These are phyloP conservation scores for Simplicillium aogashimaense DNA, from an alignment of 2,329 filamentous ascomycete species.

Conservation along the genomic window DNA sequence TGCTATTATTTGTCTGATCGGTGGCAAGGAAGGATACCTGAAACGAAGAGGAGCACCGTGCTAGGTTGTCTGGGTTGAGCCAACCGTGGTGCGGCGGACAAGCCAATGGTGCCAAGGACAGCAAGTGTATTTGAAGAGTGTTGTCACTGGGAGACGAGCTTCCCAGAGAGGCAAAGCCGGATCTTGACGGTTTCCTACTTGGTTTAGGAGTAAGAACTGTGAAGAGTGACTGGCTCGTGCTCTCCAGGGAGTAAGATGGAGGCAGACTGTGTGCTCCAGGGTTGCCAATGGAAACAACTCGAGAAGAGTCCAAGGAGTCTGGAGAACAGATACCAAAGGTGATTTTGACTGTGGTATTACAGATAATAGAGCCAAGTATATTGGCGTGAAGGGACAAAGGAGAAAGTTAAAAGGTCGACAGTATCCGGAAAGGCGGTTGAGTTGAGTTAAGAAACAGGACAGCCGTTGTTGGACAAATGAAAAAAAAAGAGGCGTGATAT, in stretches of 20 bases:
- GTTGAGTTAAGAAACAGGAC: no score
- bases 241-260: neutral
- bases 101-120: no score
- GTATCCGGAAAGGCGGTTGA: no score
- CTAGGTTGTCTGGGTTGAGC: neutral
- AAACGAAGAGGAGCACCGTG: neutral
- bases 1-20: conserved; percentile 2
- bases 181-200: neutral
- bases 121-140: neutral
- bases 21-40: conserved; percentile 1
- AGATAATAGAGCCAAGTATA: no score
- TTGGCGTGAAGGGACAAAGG: no score
- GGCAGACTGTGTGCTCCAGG: conserved; percentile 2
- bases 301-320: no score
- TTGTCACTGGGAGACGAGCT: neutral
- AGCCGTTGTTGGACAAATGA: no score
- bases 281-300: neutral
- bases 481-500: no score
- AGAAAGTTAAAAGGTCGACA: no score
- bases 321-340: no score
- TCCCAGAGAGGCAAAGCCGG: neutral
- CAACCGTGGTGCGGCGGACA: no score
- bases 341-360: no score
- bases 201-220: neutral
- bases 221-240: neutral